phyloP scores from a whole-genome alignment of 805 yeast genomes.

The Isabelozyma rhagii region DNA sequence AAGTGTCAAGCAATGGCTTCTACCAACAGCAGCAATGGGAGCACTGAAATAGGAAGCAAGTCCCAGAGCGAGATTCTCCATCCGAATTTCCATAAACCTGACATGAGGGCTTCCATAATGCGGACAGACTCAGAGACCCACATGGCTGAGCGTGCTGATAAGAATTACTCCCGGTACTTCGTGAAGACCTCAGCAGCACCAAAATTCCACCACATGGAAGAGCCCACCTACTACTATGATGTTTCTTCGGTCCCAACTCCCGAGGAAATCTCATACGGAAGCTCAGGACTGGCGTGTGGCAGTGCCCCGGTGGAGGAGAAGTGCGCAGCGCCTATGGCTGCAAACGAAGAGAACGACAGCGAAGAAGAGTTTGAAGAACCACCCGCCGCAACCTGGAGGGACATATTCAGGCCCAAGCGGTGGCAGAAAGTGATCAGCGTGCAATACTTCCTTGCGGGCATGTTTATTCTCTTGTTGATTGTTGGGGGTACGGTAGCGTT shows the following conservation, averaged over 20 bases:
- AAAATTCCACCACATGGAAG: conserved; percentile 7
- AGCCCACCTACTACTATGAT: conserved; percentile 11
- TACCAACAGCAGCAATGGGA: too few relatives aligned
- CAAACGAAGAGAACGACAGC: not conserved
- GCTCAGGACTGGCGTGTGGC: too few relatives aligned
- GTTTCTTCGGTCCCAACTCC: not conserved
- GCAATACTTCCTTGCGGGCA: conserved; percentile 7
- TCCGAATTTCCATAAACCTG: conserved; percentile 10
- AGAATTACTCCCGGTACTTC: conserved; percentile 10
- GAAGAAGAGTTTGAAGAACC: conserved; percentile 6
- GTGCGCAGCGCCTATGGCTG: not conserved
- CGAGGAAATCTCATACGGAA: not conserved
- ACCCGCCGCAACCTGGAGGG: not conserved
- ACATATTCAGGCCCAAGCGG: not conserved
- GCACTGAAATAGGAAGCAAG: too few relatives aligned
- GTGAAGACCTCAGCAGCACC: not conserved
- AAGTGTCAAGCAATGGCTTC: too few relatives aligned
- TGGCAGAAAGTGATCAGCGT: conserved; percentile 3
- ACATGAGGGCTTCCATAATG: not conserved
- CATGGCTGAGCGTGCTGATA: conserved; percentile 7
- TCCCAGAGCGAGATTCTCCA: conserved; percentile 3
- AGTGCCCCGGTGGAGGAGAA: too few relatives aligned
- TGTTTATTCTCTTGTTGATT: conserved; percentile 5
- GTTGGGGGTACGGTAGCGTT: conserved; percentile 12
- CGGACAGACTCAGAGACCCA: conserved; percentile 4